phyloP scores from a whole-genome alignment of 805 yeast species.

The Candida ponderosae region DNA sequence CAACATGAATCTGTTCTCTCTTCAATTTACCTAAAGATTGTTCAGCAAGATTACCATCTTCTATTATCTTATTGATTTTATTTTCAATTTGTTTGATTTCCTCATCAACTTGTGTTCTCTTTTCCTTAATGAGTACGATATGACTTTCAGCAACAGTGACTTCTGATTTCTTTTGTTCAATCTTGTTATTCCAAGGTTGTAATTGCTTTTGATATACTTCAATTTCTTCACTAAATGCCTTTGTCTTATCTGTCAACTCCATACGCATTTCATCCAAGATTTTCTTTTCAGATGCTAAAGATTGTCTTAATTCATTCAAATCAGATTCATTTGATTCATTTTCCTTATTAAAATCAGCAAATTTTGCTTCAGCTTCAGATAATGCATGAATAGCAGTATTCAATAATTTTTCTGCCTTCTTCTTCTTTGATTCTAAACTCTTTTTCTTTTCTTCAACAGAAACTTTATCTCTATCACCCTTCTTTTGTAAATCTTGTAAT shows the following conservation, averaged over 20 bases:
- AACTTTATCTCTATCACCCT: slow-evolving; percentile 50
- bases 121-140: slow-evolving; percentile 48
- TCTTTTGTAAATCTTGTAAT: slow-evolving; percentile 29
- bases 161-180: slow-evolving; percentile 56
- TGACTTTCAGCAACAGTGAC: slow-evolving; percentile 59
- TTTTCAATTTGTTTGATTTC: slow-evolving; percentile 38
- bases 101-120: slow-evolving; percentile 32
- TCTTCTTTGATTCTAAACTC: slow-evolving; percentile 49
- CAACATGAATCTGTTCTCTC: slow-evolving; percentile 39
- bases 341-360: slow-evolving; percentile 37
- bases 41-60: slow-evolving; percentile 43
- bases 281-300: slow-evolving; percentile 44
- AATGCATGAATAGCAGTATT: slow-evolving; percentile 38
- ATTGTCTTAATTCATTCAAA: slow-evolving; percentile 32
- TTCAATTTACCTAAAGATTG: slow-evolving; percentile 35
- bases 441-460: slow-evolving; percentile 72
- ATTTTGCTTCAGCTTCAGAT: slow-evolving; percentile 36
- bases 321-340: slow-evolving; percentile 36
- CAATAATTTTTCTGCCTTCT: slow-evolving; percentile 50
- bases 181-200: slow-evolving; percentile 76
- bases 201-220: slow-evolving; percentile 53
- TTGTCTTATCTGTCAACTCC: slow-evolving; percentile 68
- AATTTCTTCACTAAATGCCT: slow-evolving; percentile 56
- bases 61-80: slow-evolving; percentile 35
- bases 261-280: slow-evolving; percentile 56